Evolutionary conservation across 2,329 filamentous ascomycete species (phyloP), one percentile per base, ranked within the genome.

Genomic region (Neopestalotiopsis rosae): DNA sequence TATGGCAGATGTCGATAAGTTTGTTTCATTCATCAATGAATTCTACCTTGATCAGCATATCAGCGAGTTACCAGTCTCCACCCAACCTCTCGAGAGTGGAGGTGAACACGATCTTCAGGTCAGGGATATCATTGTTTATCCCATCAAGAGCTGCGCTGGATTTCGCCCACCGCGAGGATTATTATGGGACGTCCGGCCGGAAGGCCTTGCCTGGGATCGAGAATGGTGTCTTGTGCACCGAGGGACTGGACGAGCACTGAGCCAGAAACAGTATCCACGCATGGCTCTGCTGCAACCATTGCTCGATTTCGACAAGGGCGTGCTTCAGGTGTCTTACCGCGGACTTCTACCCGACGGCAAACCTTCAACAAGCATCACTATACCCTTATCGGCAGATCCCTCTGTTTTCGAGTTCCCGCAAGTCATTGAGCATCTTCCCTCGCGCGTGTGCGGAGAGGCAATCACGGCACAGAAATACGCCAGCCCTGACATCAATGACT

Each of bases 191-290:
- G 86, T 98, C 24, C 89, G 88, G 67, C 85, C 88, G 7, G 94
- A 98, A 81, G 96, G 96, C 0, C 84, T 99, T 2, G 92, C 91
- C 9, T 98, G 95, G 94, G 96, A 99, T 79, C 88, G 96, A 70
- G 95, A 98, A 82, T 99, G 96, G 95, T 98, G 95, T 80, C 84
- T 99, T 24, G 86, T 99, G 14, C 95, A 98, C 77, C 88, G 91
- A 76, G 94, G 94, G 58, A 97, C 95, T 1, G 92, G 94, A 0
- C 90, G 91, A 74, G 94, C 92, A 5, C 83, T 99, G 67, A 97
- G 89, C 77, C 95, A 98, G 80, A 99, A 98, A 81, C 87, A 91
- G 72, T 91, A 96, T 76, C 93, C 95, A 2, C 89, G 86, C 42
- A 98, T 99, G 95, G 92, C 94, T 13, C 87, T 98, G 4, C 86